Evolutionary conservation across 352 stramenopile genomes (phyloP).

Genomic region (Globisporangium sylvaticum): DNA sequence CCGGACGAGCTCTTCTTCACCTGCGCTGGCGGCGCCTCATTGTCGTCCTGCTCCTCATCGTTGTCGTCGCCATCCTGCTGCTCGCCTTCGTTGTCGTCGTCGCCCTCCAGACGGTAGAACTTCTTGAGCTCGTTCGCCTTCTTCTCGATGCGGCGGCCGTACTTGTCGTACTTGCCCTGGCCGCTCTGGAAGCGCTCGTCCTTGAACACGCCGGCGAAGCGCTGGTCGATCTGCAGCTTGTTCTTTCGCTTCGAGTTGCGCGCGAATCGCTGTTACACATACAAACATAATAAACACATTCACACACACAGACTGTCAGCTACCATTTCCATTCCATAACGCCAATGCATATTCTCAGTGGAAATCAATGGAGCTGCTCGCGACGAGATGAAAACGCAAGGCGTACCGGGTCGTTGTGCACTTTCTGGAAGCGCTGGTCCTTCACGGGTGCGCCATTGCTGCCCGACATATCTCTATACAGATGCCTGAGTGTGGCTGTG

Average conservation of each 20-base stretch:
- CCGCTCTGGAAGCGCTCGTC: constrained; percentile 80
- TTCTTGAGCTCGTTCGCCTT: constrained; percentile 75
- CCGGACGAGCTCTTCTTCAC: constrained; percentile 11
- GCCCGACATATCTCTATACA: constrained; percentile 26
- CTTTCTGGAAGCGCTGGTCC: constrained; percentile 81
- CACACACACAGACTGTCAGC: neutral
- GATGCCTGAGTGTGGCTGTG: neutral
- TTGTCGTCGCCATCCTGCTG: constrained; percentile 9
- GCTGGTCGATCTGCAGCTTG: constrained; percentile 81
- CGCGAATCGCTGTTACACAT: constrained; percentile 50
- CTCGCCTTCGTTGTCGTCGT: constrained; percentile 29
- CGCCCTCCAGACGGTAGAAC: constrained; percentile 74
- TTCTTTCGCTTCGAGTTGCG: constrained; percentile 74
- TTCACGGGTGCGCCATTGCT: constrained; percentile 34
- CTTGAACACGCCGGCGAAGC: constrained; percentile 67
- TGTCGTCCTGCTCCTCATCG: constrained; percentile 16
- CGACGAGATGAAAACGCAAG: constrained; percentile 1
- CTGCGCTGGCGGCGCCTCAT: constrained; percentile 17
- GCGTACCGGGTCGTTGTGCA: constrained; percentile 78
- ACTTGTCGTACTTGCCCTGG: constrained; percentile 87
- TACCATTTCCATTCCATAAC: neutral
- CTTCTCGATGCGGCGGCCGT: constrained; percentile 77
- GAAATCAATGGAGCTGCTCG: neutral
- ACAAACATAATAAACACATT: neutral
- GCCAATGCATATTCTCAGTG: neutral